These are phyloP conservation scores for Saussurea involucrata DNA, from an alignment of 129 eudicot species.

Conservation along the genomic window DNA sequence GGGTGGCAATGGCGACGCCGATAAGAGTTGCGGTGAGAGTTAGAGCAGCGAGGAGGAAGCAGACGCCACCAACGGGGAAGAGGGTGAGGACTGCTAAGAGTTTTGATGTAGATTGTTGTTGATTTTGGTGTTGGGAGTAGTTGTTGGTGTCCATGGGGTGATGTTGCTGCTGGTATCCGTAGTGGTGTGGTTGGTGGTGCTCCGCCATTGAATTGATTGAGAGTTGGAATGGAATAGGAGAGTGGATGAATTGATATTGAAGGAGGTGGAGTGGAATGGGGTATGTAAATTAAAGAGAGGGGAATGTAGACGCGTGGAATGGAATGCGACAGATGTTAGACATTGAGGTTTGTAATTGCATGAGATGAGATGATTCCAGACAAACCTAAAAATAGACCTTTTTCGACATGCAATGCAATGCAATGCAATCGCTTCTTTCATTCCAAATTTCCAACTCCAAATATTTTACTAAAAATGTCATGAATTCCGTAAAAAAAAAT, in stretches of 20 bases:
- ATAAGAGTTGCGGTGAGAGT: constrained; percentile 36
- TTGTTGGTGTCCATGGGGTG: constrained; percentile 11
- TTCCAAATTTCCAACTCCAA: too few relatives aligned
- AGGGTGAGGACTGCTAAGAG: constrained; percentile 37
- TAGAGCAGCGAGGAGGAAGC: constrained; percentile 34
- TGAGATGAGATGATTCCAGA: background rate
- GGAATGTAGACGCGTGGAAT: constrained; percentile 21
- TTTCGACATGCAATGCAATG: background rate
- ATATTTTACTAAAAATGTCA: too few relatives aligned
- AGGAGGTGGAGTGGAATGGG: background rate
- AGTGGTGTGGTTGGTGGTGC: background rate
- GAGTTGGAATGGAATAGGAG: background rate
- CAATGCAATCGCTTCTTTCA: background rate
- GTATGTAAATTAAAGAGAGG: background rate
- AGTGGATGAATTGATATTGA: background rate
- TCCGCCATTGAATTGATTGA: constrained; percentile 11
- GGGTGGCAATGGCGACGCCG: constrained; percentile 40
- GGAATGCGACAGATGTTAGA: constrained; percentile 22
- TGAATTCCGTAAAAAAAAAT: too few relatives aligned
- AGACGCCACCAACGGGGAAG: constrained; percentile 39
- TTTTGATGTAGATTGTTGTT: constrained; percentile 15
- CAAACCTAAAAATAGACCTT: background rate
- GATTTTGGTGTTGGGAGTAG: background rate
- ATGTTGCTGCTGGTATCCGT: background rate
- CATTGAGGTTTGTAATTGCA: background rate